Base-by-base conservation (phyloP, 2,329 filamentous ascomycete species). In the Talaromyces sp. region DNA sequence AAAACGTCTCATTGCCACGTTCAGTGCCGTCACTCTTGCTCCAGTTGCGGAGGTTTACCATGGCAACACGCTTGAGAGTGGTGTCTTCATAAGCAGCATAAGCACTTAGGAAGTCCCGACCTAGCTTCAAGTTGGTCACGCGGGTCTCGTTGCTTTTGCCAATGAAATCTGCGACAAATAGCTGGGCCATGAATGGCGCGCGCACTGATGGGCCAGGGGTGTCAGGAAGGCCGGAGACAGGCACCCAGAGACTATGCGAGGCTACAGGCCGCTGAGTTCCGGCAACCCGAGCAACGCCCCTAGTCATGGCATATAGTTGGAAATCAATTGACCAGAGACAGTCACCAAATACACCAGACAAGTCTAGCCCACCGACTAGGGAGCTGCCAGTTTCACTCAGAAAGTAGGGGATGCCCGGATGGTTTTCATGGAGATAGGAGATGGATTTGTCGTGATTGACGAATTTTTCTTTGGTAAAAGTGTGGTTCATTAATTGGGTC, bases 131-230 rank as follows among this genome's bases (percentile, higher is more conserved):
- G 21, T 46, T 17, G 65, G 61, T 19, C 57, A 63, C 46, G 64
- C 53, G 5, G 62, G 59, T 24, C 58, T 56, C 11, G 65, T 61
- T 17, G 55, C 60, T n/a, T 5, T 61, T 63, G 46, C 66, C 63
- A 5, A 68, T 38, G 29, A 68, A 68, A 46, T 66, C 66, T 1
- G 63, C 57, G 27, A 68, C 63, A 46, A 65, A 65, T 9, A 63
- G 52, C 6, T 62, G 62, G 0, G 65, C 60, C 0, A 62, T 51
- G 41, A 64, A 68, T 3, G 62, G 56, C 1, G 63, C 62, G 21
- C 63, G 64, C 11, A 66, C 64, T 4, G 61, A 58, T n/a, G 64
- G 65, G 0, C 63, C 63, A 21, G 52, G 56, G n/a, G 61, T 62
- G 19, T 61, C 41, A 10, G 21, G 14, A 10, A 55, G 55, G 3